Percentiles rank a stretch among this genome's conserved stretches.
Conservation (phyloP, 805 yeast genomes). For the Brettanomyces naardenensis region DNA sequence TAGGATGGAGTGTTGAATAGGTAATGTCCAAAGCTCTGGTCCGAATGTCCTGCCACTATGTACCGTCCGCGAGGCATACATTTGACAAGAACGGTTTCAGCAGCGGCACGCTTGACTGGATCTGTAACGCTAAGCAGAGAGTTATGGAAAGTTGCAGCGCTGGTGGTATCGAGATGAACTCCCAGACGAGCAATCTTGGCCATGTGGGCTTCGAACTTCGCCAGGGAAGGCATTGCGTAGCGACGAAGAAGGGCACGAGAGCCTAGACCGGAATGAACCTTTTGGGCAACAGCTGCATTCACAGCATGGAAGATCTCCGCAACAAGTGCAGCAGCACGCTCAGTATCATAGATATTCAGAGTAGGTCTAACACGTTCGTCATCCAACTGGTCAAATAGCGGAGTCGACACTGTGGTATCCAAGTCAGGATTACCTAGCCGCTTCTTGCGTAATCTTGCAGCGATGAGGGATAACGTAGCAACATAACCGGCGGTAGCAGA, state of each 20-base stretch:
- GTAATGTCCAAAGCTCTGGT: constrained; percentile 75
- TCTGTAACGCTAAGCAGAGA: constrained; percentile 62
- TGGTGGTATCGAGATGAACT: constrained; percentile 62
- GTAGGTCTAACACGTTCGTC: constrained; percentile 73
- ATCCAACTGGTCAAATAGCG: constrained; percentile 72
- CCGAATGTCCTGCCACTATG: constrained; percentile 80
- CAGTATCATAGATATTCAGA: constrained; percentile 63
- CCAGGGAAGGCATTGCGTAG: constrained; percentile 76
- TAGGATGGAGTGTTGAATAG: constrained; percentile 76
- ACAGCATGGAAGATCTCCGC: constrained; percentile 76
- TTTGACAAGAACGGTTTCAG: constrained; percentile 74
- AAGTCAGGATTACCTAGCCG: constrained; percentile 45
- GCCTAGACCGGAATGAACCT: constrained; percentile 66
- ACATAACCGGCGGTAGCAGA: constrained; percentile 57
- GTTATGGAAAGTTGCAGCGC: constrained; percentile 61
- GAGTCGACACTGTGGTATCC: constrained; percentile 43
- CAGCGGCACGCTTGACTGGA: constrained; percentile 54
- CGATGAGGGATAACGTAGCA: constrained; percentile 53
- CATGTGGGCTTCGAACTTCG: constrained; percentile 72
- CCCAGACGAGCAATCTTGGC: constrained; percentile 62
- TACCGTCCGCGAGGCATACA: constrained; percentile 82
- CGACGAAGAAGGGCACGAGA: constrained; percentile 79
- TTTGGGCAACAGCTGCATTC: constrained; percentile 80
- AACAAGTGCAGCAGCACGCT: constrained; percentile 44
- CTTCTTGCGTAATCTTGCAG: constrained; percentile 63